Evolutionary conservation across 495 filamentous ascomycete species (phyloP).

Genomic region (Chaetomidium leptoderma): DNA sequence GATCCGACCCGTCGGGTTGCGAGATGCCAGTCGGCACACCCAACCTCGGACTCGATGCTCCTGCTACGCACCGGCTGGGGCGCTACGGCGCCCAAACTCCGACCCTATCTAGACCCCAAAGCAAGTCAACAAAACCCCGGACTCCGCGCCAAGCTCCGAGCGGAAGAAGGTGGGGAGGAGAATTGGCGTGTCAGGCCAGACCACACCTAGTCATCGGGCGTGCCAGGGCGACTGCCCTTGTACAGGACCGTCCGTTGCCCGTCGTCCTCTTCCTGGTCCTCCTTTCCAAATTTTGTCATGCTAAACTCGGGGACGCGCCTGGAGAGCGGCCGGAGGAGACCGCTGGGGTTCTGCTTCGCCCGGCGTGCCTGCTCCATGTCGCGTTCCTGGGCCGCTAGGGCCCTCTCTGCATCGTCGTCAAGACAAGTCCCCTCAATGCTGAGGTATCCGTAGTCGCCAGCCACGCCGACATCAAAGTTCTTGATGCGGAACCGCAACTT

Average conservation of each 20-base stretch:
- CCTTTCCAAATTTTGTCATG: slow-evolving; percentile 45
- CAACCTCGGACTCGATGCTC: background rate
- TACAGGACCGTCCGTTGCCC: slow-evolving; percentile 28
- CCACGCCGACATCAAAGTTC: slow-evolving; percentile 47
- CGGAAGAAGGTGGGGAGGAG: slow-evolving; percentile 22
- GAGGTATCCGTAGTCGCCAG: slow-evolving; percentile 47
- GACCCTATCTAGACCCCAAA: background rate
- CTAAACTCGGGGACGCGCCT: slow-evolving; percentile 44
- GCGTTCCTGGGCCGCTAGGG: slow-evolving; percentile 36
- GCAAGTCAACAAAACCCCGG: slow-evolving; percentile 14
- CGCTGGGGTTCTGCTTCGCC: slow-evolving; percentile 29
- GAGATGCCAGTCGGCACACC: background rate
- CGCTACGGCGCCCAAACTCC: slow-evolving; percentile 3
- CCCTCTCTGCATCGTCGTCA: slow-evolving; percentile 39
- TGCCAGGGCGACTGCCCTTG: slow-evolving; percentile 33
- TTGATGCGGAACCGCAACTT: slow-evolving; percentile 49
- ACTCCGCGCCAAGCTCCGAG: slow-evolving; percentile 10
- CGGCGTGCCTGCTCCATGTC: slow-evolving; percentile 33
- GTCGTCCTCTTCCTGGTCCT: slow-evolving; percentile 38
- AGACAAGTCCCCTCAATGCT: slow-evolving; percentile 48
- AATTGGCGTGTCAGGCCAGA: slow-evolving; percentile 24
- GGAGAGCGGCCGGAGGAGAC: slow-evolving; percentile 33
- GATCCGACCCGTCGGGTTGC: too few relatives aligned
- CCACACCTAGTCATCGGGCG: slow-evolving; percentile 39
- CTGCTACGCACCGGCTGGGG: too few relatives aligned